These are phyloP conservation scores for Fonsecaea nubica DNA, from an alignment of 2,329 filamentous ascomycete species.

Conservation along the genomic window DNA sequence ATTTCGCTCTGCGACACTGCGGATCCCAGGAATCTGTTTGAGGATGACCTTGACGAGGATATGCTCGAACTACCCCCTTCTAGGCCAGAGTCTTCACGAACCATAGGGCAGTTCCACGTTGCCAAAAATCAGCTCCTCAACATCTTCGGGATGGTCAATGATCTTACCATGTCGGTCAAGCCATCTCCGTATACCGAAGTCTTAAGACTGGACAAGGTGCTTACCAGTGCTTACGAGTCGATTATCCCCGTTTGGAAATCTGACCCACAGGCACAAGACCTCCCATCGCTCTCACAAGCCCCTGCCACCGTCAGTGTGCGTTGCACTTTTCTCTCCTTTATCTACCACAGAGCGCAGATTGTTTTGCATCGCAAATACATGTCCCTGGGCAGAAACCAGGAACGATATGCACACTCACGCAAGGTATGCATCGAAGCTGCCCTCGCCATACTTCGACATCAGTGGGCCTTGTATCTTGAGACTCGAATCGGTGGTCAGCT, in stretches of 20 bases:
- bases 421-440: slow-evolving; percentile 55
- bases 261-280: slow-evolving; percentile 28
- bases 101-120: slow-evolving; percentile 41
- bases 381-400: slow-evolving; percentile 45
- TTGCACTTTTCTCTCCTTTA: slow-evolving; percentile 43
- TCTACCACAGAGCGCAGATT: slow-evolving; percentile 45
- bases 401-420: slow-evolving; percentile 50
- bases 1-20: slow-evolving; percentile 65
- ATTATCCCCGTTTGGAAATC: slow-evolving; percentile 34
- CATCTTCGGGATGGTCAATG: slow-evolving; percentile 40
- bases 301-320: slow-evolving; percentile 36
- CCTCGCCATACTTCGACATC: slow-evolving; percentile 52
- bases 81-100: slow-evolving; percentile 59
- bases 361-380: slow-evolving; percentile 49
- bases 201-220: slow-evolving; percentile 36
- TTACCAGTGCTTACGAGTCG: slow-evolving; percentile 35
- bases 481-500: slow-evolving; percentile 51
- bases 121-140: slow-evolving; percentile 42
- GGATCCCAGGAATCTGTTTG: slow-evolving; percentile 64
- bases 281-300: slow-evolving; percentile 15
- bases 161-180: slow-evolving; percentile 28
- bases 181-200: slow-evolving; percentile 35
- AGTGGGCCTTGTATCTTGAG: slow-evolving; percentile 52
- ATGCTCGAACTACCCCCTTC: slow-evolving; percentile 59
- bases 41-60: slow-evolving; percentile 65